Conservation (phyloP, 1,284 basidiomycete genomes). For the Leccinum pseudoinsigne region DNA sequence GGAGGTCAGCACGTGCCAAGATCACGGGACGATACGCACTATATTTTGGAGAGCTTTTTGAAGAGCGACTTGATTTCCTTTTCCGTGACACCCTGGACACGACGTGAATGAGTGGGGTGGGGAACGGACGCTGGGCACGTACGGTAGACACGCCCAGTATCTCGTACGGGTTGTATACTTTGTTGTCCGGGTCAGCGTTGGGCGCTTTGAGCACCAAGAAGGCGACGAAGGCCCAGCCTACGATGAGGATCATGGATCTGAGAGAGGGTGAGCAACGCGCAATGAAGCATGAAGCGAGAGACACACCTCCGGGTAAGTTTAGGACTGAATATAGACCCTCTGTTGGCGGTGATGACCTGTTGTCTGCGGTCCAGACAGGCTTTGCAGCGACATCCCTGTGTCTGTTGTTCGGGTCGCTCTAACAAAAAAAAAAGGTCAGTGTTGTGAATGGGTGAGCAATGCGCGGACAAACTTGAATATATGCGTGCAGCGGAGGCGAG, state of each 20-base stretch:
- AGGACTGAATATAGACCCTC: constrained; percentile 40
- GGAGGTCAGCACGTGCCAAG: constrained; percentile 3
- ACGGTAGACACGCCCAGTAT: constrained; percentile 86
- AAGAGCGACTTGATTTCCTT: constrained; percentile 97
- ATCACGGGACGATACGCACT: constrained; percentile 51
- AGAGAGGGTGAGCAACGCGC: constrained; percentile 12
- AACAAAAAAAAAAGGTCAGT: constrained; percentile 7
- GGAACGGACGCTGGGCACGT: constrained; percentile 3
- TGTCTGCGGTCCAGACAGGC: constrained; percentile 62
- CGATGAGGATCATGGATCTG: constrained; percentile 56
- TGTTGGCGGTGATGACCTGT: constrained; percentile 44
- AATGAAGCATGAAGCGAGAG: neutral
- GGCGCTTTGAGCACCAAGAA: constrained; percentile 70
- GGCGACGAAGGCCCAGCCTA: constrained; percentile 78
- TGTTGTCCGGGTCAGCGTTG: constrained; percentile 60
- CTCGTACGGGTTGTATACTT: constrained; percentile 92
- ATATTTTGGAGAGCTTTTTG: constrained; percentile 90
- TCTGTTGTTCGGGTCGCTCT: constrained; percentile 31
- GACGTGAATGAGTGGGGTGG: constrained; percentile 1
- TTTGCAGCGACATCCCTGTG: constrained; percentile 63
- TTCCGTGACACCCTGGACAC: constrained; percentile 61
- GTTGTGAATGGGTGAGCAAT: neutral
- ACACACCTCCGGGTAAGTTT: constrained; percentile 47
- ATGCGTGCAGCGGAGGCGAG: constrained; percentile 48
- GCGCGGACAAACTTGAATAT: constrained; percentile 35